These are phyloP conservation scores for Jasminum sambac DNA, from an alignment of 257 asterid species.

Conservation along the genomic window DNA sequence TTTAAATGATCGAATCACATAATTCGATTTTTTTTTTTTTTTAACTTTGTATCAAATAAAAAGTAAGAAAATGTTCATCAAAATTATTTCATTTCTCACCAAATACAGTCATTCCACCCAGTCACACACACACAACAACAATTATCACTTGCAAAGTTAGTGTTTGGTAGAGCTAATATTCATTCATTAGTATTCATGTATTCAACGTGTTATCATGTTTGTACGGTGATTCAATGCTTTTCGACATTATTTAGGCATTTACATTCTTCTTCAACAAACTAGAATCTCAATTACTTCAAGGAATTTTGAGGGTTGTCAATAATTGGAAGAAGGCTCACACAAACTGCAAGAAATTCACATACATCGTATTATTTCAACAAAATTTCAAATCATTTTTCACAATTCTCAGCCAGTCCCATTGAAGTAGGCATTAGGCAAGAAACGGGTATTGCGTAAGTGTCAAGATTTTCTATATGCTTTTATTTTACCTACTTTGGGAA, in stretches of 20 bases:
- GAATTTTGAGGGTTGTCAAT: neutral
- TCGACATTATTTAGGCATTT: too few relatives aligned
- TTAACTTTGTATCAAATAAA: too few relatives aligned
- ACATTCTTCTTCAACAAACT: neutral
- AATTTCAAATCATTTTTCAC: neutral
- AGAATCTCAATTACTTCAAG: neutral
- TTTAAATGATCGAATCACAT: too few relatives aligned
- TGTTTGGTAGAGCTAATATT: neutral
- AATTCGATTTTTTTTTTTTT: too few relatives aligned
- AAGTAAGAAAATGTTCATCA: too few relatives aligned
- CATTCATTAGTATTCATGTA: neutral
- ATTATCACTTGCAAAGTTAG: too few relatives aligned
- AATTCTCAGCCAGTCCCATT: neutral
- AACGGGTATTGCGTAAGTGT: neutral
- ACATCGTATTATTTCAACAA: neutral
- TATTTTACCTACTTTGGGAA: neutral
- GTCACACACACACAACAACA: too few relatives aligned
- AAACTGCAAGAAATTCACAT: neutral
- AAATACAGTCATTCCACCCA: too few relatives aligned
- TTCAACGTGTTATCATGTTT: neutral
- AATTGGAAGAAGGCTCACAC: neutral
- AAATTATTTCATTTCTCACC: too few relatives aligned
- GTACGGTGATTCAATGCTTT: neutral
- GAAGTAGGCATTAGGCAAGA: neutral
- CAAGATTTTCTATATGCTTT: neutral